These are phyloP conservation scores for Heliosperma pusillum DNA, from an alignment of 148 eudicot species.

Conservation along the genomic window DNA sequence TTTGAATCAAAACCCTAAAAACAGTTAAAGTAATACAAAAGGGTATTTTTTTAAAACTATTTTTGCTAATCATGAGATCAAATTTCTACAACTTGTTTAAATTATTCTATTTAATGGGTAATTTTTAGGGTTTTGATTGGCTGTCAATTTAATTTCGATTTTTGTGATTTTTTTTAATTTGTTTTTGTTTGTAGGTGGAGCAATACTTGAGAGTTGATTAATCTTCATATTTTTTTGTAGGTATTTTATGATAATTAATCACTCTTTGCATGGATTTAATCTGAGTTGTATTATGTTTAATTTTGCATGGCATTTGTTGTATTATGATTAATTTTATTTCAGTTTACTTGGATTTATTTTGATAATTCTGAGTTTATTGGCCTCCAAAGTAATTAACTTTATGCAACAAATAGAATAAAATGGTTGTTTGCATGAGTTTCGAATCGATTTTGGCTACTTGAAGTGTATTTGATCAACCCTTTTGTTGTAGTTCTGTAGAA, in stretches of 20 bases:
- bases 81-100: not conserved
- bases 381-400: not conserved
- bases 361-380: not conserved
- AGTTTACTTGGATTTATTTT: not conserved
- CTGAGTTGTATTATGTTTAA: constrained; percentile 8
- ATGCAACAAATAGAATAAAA: not conserved
- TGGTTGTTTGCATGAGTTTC: not conserved
- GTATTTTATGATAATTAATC: constrained; percentile 10
- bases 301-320: constrained; percentile 28
- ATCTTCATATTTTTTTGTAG: constrained; percentile 7
- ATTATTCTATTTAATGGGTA: not conserved
- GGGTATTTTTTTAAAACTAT: not conserved
- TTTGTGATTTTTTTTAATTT: constrained; percentile 8
- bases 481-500: not conserved
- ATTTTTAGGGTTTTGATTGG: constrained; percentile 4
- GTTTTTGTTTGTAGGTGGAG: constrained; percentile 13
- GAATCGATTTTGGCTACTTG: not conserved
- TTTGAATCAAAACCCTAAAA: constrained; percentile 24
- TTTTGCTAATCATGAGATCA: constrained; percentile 11
- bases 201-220: constrained; percentile 14
- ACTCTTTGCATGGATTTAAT: constrained; percentile 27
- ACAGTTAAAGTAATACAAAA: not conserved
- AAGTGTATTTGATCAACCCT: not conserved
- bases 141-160: not conserved
- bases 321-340: not conserved